phyloP scores from a whole-genome alignment of 257 asterid genomes.

The Penstemon davidsonii region DNA sequence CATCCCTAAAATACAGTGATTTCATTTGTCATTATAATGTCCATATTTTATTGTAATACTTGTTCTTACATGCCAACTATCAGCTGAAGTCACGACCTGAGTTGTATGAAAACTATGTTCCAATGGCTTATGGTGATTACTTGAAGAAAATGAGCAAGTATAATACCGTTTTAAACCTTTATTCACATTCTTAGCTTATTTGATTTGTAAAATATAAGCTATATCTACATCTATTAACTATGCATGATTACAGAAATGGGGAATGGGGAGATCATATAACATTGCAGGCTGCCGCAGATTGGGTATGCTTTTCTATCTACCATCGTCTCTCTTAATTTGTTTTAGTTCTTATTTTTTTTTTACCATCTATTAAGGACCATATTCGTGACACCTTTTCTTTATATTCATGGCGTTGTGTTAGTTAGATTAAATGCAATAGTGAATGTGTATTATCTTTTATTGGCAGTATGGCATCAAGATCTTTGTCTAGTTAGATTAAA shows the following conservation, averaged over 20 bases:
- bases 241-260: constrained; percentile 55
- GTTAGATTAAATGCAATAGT: no score
- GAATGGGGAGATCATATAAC: constrained; percentile 99
- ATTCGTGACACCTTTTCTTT: no score
- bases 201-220: constrained; percentile 1
- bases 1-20: neutral
- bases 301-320: constrained; percentile 44
- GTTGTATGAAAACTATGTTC: constrained; percentile 69
- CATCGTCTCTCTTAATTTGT: constrained; percentile 1
- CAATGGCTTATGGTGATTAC: constrained; percentile 73
- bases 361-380: neutral
- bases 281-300: constrained; percentile 92
- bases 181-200: constrained; percentile 12
- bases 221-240: constrained; percentile 24
- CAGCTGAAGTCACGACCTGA: constrained; percentile 72
- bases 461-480: no score
- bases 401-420: neutral
- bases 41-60: constrained; percentile 14
- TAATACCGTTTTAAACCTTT: constrained; percentile 10
- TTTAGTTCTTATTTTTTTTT: neutral
- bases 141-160: constrained; percentile 77
- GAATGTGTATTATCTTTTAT: no score
- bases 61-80: constrained; percentile 25
- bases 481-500: no score
- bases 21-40: neutral